A percentile compares a stretch with the other conserved stretches of the same genome.
These are phyloP conservation scores for Scedosporium dehoogii DNA, from an alignment of 2,329 filamentous ascomycete species.

Conservation along the genomic window DNA sequence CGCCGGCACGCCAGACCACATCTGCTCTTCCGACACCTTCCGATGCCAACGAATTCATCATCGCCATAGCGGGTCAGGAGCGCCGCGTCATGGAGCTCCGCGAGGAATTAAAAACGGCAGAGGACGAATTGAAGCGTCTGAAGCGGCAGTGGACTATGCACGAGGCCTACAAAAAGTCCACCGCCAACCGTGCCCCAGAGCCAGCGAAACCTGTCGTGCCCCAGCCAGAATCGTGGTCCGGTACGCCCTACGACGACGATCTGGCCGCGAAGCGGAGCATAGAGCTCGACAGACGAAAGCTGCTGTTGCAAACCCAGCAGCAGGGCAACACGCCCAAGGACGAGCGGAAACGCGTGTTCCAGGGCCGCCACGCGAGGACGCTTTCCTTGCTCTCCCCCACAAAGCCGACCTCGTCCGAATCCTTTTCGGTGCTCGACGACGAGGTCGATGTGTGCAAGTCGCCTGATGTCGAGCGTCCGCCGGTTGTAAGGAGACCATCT, in stretches of 20 bases:
- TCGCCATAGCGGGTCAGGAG: conserved; percentile 86
- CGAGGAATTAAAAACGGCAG: conserved; percentile 79
- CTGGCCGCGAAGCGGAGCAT: conserved; percentile 28
- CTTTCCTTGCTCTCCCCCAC: conserved; percentile 75
- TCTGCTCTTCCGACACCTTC: conserved; percentile 29
- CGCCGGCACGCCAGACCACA: conserved; percentile 35
- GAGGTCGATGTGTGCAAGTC: conserved; percentile 32
- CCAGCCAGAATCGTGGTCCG: conserved; percentile 10
- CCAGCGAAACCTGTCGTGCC: conserved; percentile 8
- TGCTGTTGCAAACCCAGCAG: conserved; percentile 31
- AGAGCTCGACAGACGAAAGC: conserved; percentile 66
- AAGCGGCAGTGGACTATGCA: conserved; percentile 77
- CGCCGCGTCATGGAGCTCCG: conserved; percentile 80
- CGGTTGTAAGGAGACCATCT: conserved; percentile 17
- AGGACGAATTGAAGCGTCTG: conserved; percentile 62
- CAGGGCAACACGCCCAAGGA: conserved; percentile 33
- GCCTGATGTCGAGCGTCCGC: conserved; percentile 18
- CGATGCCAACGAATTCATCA: conserved; percentile 63
- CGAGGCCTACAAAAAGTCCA: conserved; percentile 67
- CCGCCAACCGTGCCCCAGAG: conserved; percentile 20
- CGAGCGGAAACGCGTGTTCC: conserved; percentile 54
- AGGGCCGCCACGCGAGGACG: conserved; percentile 50
- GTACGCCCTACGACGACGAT: conserved; percentile 27
- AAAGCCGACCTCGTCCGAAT: conserved; percentile 27
- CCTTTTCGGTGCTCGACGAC: conserved; percentile 23